Percentiles rank a stretch among this genome's conserved stretches.
Evolutionary conservation across 176 grass and related monocot species (phyloP).

Genomic region (Oryza australiensis): DNA sequence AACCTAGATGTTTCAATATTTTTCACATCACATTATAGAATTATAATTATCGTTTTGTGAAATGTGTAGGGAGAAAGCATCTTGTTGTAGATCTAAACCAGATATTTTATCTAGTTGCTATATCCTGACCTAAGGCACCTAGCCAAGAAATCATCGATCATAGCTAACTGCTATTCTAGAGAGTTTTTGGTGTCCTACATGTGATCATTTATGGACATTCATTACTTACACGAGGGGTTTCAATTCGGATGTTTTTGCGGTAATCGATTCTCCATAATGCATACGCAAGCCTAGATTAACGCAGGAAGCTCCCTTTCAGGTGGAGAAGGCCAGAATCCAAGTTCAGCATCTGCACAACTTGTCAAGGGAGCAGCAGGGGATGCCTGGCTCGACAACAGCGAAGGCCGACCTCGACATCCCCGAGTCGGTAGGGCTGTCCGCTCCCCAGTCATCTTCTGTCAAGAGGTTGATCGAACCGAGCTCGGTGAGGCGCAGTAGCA

Average conservation of each 20-base stretch:
- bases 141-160: not conserved
- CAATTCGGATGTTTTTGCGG: not conserved
- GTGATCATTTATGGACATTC: not conserved
- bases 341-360: constrained; percentile 48
- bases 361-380: constrained; percentile 37
- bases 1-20: not conserved
- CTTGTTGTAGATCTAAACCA: not conserved
- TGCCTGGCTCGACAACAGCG: constrained; percentile 11
- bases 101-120: not conserved
- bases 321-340: constrained; percentile 63
- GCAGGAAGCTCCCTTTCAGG: constrained; percentile 38
- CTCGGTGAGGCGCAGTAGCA: constrained; percentile 36
- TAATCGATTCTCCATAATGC: not conserved
- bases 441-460: constrained; percentile 34
- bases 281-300: not conserved
- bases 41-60: not conserved
- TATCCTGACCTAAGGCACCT: not conserved
- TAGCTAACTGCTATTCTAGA: not conserved
- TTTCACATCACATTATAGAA: not conserved
- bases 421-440: constrained; percentile 66
- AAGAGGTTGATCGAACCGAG: constrained; percentile 46
- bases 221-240: not conserved
- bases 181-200: not conserved
- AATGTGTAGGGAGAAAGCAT: not conserved
- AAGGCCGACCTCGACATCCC: constrained; percentile 81